Conservation (phyloP, 495 filamentous ascomycete genomes). For the Lophiotrema nucula region DNA sequence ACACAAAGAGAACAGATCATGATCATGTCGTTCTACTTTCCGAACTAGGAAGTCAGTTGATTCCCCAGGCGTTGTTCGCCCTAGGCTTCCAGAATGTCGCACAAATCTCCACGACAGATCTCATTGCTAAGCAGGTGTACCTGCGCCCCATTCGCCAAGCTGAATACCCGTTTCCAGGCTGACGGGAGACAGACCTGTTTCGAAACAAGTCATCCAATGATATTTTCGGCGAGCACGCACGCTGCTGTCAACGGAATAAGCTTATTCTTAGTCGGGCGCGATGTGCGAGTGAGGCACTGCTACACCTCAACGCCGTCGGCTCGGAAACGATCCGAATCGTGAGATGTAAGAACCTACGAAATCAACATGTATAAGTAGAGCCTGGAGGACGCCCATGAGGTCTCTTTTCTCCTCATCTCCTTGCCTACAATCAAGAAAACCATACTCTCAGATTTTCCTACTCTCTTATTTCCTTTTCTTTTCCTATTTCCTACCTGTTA, state of each 20-base stretch:
- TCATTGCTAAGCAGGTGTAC: neutral
- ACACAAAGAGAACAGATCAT: no score
- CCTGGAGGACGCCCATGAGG: no score
- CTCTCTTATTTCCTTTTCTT: constrained; percentile 9
- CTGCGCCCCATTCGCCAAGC: neutral
- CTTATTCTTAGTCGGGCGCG: constrained; percentile 10
- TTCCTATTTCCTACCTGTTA: constrained; percentile 22
- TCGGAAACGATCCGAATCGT: no score
- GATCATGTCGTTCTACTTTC: no score
- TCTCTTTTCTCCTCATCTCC: constrained; percentile 18
- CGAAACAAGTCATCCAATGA: constrained; percentile 1
- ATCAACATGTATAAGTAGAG: no score
- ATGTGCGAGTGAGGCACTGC: neutral
- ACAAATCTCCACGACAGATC: neutral
- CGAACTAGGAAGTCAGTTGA: no score
- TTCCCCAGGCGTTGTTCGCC: no score
- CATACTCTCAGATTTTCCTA: constrained; percentile 3
- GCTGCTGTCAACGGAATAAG: constrained; percentile 10
- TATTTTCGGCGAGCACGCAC: neutral
- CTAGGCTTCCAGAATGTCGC: neutral
- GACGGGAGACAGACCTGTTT: constrained; percentile 7
- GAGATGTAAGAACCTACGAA: no score
- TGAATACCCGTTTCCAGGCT: neutral
- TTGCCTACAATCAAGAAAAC: constrained; percentile 11
- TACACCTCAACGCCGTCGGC: no score